Evolutionary conservation across 225 moss, liverwort and hornwort genomes (phyloP), one percentile per base, ranked within the genome.

Genomic region (Antitrichia curtipendula): DNA sequence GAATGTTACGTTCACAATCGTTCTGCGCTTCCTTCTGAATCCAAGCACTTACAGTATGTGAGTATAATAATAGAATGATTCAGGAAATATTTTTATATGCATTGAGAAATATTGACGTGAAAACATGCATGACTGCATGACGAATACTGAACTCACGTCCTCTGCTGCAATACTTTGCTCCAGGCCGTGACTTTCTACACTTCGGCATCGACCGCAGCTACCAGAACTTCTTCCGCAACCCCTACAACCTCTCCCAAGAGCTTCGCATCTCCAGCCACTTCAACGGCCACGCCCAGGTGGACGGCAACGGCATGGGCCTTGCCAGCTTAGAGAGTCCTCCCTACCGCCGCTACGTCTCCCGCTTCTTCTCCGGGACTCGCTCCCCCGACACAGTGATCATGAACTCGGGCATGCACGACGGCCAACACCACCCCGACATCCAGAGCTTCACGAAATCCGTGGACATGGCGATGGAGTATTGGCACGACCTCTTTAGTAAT

Each of bases 361-460:
- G 10, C 4, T 91, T 88, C 82, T 96, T 96, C 84, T 19, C 31
- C 40, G 90, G 88, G 10, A 49, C 31, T 0, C 74, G 15, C 0
- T 70, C n/a, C 31, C 94, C 95, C 0, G 95, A 96, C 66, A 87
- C 88, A 3, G 57, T 95, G 40, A 85, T 96, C 66, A 92, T 96
- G 91, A 95, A 93, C 90, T 94, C 97, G 16, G 95, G 97, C 6
- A 72, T 94, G 43, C 94, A 96, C 66, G 97, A 96, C 62, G 95
- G 93, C 56, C 12, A 9, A 73, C 89, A 80, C 57, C 90, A 93
- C 16, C 28, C 7, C 1, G 73, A 41, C 50, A 40, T 91, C 54
- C 66, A 53, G 13, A 25, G 86, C 49, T 96, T 90, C 28, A 60
- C 69, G 2, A 27, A 43, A 4, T 58, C 88, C 41, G 90, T 91